Conservation (phyloP, 73 alveolate species). For the Breviolum minutum region DNA sequence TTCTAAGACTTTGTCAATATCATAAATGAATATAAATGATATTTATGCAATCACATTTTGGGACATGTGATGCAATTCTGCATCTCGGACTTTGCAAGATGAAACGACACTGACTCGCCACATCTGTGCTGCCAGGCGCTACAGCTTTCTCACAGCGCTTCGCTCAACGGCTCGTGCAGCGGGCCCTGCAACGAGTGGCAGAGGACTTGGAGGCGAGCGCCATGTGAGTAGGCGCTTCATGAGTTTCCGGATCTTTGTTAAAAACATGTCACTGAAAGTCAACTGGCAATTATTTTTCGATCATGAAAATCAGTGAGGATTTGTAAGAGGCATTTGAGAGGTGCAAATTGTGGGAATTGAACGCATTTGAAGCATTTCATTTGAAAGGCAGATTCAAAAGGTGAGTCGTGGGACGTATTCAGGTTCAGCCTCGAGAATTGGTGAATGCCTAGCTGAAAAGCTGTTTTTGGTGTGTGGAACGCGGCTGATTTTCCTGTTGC, state of each 20-base stretch:
- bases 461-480: neutral
- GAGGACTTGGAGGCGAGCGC: slow-evolving; percentile 34
- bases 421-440: slow-evolving; percentile 13
- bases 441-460: slow-evolving; percentile 8
- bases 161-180: slow-evolving; percentile 58
- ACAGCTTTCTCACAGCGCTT: slow-evolving; percentile 73
- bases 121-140: slow-evolving; percentile 4
- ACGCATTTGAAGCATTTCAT: no score
- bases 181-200: slow-evolving; percentile 76
- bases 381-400: neutral
- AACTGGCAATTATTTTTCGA: neutral
- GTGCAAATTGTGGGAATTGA: neutral
- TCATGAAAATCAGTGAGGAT: neutral
- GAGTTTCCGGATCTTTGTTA: no score
- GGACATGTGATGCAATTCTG: neutral
- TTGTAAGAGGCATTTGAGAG: neutral
- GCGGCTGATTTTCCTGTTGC: neutral
- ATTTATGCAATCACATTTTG: neutral
- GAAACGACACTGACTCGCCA: neutral
- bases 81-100: neutral
- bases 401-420: neutral
- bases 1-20: neutral
- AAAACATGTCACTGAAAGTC: no score
- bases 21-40: neutral
- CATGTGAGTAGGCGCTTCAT: no score